Percentiles rank a stretch among this genome's conserved stretches.
phyloP scores from a whole-genome alignment of 345 rosid genomes.

The Cardamine occulta region DNA sequence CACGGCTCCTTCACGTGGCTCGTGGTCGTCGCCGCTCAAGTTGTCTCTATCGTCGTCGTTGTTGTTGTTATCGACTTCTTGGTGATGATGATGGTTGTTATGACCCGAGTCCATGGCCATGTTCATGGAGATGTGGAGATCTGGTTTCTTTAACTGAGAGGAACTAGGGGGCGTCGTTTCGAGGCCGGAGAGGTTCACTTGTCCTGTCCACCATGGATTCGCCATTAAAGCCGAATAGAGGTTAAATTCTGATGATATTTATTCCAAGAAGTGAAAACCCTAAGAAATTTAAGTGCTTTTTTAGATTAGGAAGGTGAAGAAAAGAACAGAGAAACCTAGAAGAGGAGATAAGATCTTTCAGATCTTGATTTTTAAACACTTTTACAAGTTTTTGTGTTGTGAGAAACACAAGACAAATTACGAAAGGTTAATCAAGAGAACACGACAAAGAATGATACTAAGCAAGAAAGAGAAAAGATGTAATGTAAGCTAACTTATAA shows the following conservation, averaged over 20 bases:
- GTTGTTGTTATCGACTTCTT: slow-evolving; percentile 43
- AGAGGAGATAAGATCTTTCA: slow-evolving; percentile 34
- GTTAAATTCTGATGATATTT: not conserved
- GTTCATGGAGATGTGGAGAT: slow-evolving; percentile 71
- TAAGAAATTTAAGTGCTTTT: slow-evolving; percentile 5
- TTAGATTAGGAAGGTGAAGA: slow-evolving; percentile 17
- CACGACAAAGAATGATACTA: slow-evolving; percentile 46
- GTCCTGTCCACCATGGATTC: slow-evolving; percentile 77
- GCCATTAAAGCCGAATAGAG: slow-evolving; percentile 54
- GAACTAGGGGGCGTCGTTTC: slow-evolving; percentile 61
- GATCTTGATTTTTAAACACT: slow-evolving; percentile 41
- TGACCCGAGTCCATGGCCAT: slow-evolving; percentile 49
- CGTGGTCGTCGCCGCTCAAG: slow-evolving; percentile 54
- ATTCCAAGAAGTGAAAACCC: slow-evolving; percentile 21
- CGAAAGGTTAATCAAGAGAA: slow-evolving; percentile 40
- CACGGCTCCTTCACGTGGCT: slow-evolving; percentile 67
- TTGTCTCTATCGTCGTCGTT: slow-evolving; percentile 51
- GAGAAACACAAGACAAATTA: slow-evolving; percentile 39
- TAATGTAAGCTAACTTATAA: slow-evolving; percentile 43
- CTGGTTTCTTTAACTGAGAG: slow-evolving; percentile 69
- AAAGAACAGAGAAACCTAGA: slow-evolving; percentile 3
- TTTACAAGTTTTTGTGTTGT: slow-evolving; percentile 43
- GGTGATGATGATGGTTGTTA: slow-evolving; percentile 41
- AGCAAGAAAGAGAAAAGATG: slow-evolving; percentile 45
- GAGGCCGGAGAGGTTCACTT: slow-evolving; percentile 57